Evolutionary conservation across 2,329 filamentous ascomycete species (phyloP).

Genomic region (Phoma sp.): DNA sequence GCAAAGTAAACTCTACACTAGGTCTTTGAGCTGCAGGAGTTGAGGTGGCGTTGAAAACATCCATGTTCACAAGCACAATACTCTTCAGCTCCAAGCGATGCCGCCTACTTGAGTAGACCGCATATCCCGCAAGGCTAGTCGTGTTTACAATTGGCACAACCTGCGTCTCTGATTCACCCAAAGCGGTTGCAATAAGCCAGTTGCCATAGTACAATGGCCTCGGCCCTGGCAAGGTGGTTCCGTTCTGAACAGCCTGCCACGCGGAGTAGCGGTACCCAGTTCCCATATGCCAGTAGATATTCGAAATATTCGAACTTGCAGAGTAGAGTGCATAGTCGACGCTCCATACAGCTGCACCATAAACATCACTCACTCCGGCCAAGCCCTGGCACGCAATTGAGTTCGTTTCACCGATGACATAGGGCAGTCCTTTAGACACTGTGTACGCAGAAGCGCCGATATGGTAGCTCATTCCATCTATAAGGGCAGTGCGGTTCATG

Average conservation of each 20-base stretch:
- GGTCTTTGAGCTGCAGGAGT: slow-evolving; percentile 6
- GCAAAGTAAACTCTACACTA: slow-evolving; percentile 14
- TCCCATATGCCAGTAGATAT: slow-evolving; percentile 69
- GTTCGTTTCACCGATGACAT: slow-evolving; percentile 67
- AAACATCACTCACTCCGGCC: slow-evolving; percentile 68
- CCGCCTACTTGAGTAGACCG: slow-evolving; percentile 12
- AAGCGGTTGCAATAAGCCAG: slow-evolving; percentile 62
- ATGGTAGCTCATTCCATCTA: slow-evolving; percentile 57
- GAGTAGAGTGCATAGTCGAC: slow-evolving; percentile 67
- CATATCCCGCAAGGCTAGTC: slow-evolving; percentile 18
- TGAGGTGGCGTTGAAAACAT: slow-evolving; percentile 20
- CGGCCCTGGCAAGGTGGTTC: slow-evolving; percentile 61
- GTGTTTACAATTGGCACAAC: slow-evolving; percentile 20
- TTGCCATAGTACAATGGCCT: slow-evolving; percentile 63
- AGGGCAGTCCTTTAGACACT: slow-evolving; percentile 52
- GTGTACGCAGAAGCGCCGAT: slow-evolving; percentile 52
- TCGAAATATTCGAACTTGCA: slow-evolving; percentile 58
- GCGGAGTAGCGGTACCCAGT: slow-evolving; percentile 66
- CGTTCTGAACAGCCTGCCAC: slow-evolving; percentile 65
- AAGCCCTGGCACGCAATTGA: slow-evolving; percentile 67
- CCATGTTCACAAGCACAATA: slow-evolving; percentile 25
- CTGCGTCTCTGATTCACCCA: slow-evolving; percentile 49
- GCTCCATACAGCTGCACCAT: slow-evolving; percentile 69
- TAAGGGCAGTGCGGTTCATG: slow-evolving; percentile 66
- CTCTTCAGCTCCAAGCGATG: slow-evolving; percentile 10